Evolutionary conservation across 1,284 basidiomycete genomes (phyloP).

Genomic region (Ustilago cynodontis): DNA sequence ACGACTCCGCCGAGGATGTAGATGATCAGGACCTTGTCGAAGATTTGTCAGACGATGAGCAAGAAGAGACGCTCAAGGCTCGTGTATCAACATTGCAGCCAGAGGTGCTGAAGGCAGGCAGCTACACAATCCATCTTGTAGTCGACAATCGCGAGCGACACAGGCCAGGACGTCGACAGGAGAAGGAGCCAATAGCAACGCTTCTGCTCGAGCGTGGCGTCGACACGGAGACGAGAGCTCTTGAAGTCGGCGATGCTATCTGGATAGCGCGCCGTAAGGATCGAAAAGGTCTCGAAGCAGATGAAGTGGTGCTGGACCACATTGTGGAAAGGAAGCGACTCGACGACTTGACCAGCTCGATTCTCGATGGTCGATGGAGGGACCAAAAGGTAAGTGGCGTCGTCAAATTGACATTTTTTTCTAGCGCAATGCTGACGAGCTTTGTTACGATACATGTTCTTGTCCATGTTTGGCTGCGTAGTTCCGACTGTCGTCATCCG

Average conservation of each 20-base stretch:
- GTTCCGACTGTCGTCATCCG: conserved; percentile 73
- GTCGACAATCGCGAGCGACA: conserved; percentile 74
- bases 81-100: conserved; percentile 56
- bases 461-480: not conserved
- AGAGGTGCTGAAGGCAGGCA: conserved; percentile 71
- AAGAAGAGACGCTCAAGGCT: conserved; percentile 13
- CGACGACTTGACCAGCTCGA: conserved; percentile 74
- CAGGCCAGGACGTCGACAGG: conserved; percentile 34
- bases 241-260: conserved; percentile 74
- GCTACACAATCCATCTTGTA: conserved; percentile 74
- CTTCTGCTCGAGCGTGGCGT: conserved; percentile 67
- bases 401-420: not conserved
- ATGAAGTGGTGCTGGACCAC: conserved; percentile 74
- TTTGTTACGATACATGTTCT: conserved; percentile 29
- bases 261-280: conserved; percentile 73
- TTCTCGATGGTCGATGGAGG: conserved; percentile 74
- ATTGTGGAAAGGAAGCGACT: conserved; percentile 75
- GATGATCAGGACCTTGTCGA: conserved; percentile 12
- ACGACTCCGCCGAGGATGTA: not conserved
- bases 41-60: conserved; percentile 32
- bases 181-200: conserved; percentile 44
- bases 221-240: conserved; percentile 72
- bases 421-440: no score
- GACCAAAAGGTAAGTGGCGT: conserved; percentile 73
- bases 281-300: conserved; percentile 55